Evolutionary conservation across 148 eudicot species (phyloP).

Genomic region (Nepenthes gracilis): DNA sequence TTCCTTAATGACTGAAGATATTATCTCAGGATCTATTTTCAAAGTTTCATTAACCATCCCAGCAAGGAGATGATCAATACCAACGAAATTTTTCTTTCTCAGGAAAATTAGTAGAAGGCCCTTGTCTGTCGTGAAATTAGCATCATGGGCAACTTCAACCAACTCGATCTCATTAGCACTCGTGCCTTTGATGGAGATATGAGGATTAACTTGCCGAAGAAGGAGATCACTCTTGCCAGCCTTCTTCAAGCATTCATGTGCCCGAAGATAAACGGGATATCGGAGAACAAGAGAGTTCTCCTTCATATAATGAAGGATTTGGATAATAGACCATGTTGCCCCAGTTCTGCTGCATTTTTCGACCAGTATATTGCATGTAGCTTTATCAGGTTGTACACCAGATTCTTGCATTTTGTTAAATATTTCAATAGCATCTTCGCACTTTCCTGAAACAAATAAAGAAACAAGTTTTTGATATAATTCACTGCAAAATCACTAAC

Average conservation of each 20-base stretch:
- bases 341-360: conserved; percentile 50
- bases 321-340: conserved; percentile 37
- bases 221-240: conserved; percentile 48
- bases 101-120: conserved; percentile 31
- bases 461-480: not conserved
- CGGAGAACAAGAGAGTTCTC: conserved; percentile 62
- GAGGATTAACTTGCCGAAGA: conserved; percentile 63
- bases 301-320: conserved; percentile 69
- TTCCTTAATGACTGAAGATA: conserved; percentile 41
- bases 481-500: not conserved
- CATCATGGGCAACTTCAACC: conserved; percentile 7
- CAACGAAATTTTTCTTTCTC: conserved; percentile 37
- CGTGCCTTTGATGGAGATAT: conserved; percentile 23
- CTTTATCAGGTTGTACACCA: conserved; percentile 74
- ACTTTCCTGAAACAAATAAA: conserved; percentile 42
- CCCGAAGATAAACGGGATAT: conserved; percentile 43
- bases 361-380: conserved; percentile 73
- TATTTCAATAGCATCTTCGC: conserved; percentile 45
- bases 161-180: conserved; percentile 7
- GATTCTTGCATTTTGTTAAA: conserved; percentile 73
- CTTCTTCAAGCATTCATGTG: conserved; percentile 36
- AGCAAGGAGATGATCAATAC: conserved; percentile 35
- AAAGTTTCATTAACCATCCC: conserved; percentile 25
- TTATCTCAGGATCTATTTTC: conserved; percentile 23
- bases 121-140: conserved; percentile 19